These are phyloP conservation scores for Ashbya aceris DNA, from an alignment of 1,139 yeast species.

Conservation along the genomic window DNA sequence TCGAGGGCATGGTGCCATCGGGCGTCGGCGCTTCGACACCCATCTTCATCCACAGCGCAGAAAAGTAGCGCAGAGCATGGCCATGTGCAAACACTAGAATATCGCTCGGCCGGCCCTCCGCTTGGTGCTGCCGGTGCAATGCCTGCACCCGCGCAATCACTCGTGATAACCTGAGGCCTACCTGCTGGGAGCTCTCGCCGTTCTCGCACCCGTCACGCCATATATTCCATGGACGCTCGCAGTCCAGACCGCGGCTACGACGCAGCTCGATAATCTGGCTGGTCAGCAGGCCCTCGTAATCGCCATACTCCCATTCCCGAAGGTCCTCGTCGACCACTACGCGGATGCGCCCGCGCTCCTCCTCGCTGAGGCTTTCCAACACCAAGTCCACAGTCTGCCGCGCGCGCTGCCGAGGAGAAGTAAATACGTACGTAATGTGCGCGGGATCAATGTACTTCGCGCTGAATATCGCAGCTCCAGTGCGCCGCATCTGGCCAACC, in stretches of 20 bases:
- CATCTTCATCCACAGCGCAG: conserved; percentile 67
- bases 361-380: conserved; percentile 41
- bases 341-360: conserved; percentile 36
- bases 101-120: conserved; percentile 50
- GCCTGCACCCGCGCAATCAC: conserved; percentile 53
- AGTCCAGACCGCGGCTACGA: conserved; percentile 49
- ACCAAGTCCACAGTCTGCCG: conserved; percentile 57
- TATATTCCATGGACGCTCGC: conserved; percentile 59
- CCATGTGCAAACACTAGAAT: conserved; percentile 86
- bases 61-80: conserved; percentile 80
- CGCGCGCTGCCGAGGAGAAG: conserved; percentile 80
- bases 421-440: conserved; percentile 52
- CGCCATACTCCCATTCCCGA: conserved; percentile 95
- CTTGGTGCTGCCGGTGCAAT: conserved; percentile 54
- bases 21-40: conserved; percentile 25
- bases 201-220: conserved; percentile 92
- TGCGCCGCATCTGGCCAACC: conserved; percentile 59
- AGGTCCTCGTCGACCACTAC: conserved; percentile 55
- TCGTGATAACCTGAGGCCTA: conserved; percentile 60
- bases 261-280: conserved; percentile 56
- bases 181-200: conserved; percentile 64
- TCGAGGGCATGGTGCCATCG: conserved; percentile 15
- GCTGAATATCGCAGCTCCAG: conserved; percentile 59
- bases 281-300: conserved; percentile 78
- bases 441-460: conserved; percentile 51